These are phyloP conservation scores for Cinnamomum chago DNA, from an alignment of 164 flowering plant genomes.

Conservation along the genomic window DNA sequence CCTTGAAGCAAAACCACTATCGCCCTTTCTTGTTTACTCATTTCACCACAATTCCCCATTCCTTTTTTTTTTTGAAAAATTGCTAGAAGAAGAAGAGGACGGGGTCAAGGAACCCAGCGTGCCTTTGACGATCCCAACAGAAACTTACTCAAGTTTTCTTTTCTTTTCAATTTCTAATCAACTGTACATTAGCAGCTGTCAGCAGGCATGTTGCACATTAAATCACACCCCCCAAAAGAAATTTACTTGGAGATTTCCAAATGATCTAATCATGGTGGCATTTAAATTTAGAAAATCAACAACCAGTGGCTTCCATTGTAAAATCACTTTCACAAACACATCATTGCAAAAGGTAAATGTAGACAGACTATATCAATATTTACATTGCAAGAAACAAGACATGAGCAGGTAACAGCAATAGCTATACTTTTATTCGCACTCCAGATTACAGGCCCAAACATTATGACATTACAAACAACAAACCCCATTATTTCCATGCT, in stretches of 20 bases:
- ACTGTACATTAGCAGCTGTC: too few species aligned
- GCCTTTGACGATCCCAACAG: too few species aligned
- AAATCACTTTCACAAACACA: neutral
- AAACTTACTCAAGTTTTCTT: too few species aligned
- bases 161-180: too few species aligned
- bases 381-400: constrained; percentile 5
- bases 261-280: neutral
- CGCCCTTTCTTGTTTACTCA: too few species aligned
- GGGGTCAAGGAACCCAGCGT: too few species aligned
- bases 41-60: too few species aligned
- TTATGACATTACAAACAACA: constrained; percentile 20
- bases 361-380: constrained; percentile 5
- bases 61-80: too few species aligned
- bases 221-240: neutral
- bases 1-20: too few species aligned
- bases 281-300: neutral
- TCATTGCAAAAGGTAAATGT: neutral
- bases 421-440: constrained; percentile 17
- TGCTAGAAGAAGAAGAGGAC: too few species aligned
- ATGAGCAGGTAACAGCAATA: constrained; percentile 1
- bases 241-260: neutral
- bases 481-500: constrained; percentile 18
- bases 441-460: constrained; percentile 15
- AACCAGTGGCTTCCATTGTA: neutral
- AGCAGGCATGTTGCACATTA: neutral